Percentiles rank a stretch among this genome's conserved stretches.
Conservation (phyloP, 2,329 filamentous ascomycete species). For the Trichoderma sp. region DNA sequence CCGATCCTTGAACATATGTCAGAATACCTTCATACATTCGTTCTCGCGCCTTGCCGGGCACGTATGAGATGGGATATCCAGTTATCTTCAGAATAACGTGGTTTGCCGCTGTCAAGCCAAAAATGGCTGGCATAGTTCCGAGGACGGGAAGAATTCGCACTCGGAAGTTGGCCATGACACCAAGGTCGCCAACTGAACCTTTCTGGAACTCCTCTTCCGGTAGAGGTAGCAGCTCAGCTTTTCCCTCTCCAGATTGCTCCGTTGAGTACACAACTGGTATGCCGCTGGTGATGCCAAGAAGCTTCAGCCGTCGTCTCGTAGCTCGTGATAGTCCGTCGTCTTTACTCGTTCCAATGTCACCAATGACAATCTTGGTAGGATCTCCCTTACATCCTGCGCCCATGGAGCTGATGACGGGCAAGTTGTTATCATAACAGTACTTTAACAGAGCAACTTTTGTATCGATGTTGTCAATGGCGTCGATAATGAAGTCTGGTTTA, state of each 20-base stretch:
- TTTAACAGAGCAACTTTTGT: slow-evolving; percentile 89
- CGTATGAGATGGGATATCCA: slow-evolving; percentile 83
- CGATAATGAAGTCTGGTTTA: slow-evolving; percentile 83
- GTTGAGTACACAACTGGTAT: slow-evolving; percentile 92
- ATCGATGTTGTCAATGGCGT: slow-evolving; percentile 98
- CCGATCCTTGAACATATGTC: slow-evolving; percentile 68
- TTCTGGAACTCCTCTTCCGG: slow-evolving; percentile 85
- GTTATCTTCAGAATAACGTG: slow-evolving; percentile 81
- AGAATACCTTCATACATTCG: slow-evolving; percentile 90
- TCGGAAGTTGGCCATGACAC: slow-evolving; percentile 86
- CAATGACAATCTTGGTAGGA: slow-evolving; percentile 79
- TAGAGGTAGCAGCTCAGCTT: slow-evolving; percentile 83
- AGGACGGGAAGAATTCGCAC: slow-evolving; percentile 93
- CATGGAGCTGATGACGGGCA: slow-evolving; percentile 92
- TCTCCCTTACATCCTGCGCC: slow-evolving; percentile 92
- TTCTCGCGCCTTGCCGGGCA: slow-evolving; percentile 75
- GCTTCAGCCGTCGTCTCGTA: slow-evolving; percentile 75
- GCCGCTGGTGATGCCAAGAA: slow-evolving; percentile 74
- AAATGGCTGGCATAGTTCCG: slow-evolving; percentile 96
- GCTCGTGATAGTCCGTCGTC: slow-evolving; percentile 86
- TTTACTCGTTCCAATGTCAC: slow-evolving; percentile 82
- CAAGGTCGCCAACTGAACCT: slow-evolving; percentile 80
- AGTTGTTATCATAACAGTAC: slow-evolving; percentile 74
- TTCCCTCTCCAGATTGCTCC: slow-evolving; percentile 84
- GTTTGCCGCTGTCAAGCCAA: slow-evolving; percentile 88